These are phyloP conservation scores for Cryptococcus jaspeensis DNA, from an alignment of 1,284 basidiomycete genomes.

Conservation along the genomic window DNA sequence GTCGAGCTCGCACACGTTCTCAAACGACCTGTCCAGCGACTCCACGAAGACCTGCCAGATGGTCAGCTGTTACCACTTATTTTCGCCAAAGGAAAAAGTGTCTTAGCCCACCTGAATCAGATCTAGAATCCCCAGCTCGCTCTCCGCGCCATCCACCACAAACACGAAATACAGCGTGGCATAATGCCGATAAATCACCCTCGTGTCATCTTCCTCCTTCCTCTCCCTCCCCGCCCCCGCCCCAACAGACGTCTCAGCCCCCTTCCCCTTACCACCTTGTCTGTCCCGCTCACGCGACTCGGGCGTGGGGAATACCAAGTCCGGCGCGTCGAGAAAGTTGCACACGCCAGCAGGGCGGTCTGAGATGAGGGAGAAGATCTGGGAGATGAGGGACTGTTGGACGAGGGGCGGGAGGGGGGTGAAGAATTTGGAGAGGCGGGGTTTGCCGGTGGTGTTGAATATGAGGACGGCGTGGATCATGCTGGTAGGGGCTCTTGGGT, in stretches of 20 bases:
- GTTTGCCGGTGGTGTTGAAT: conserved; percentile 66
- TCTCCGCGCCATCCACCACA: conserved; percentile 91
- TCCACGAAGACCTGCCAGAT: conserved; percentile 84
- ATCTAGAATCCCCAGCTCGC: conserved; percentile 92
- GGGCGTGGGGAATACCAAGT: conserved; percentile 57
- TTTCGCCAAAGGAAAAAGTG: neutral
- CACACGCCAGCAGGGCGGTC: conserved; percentile 74
- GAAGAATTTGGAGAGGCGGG: conserved; percentile 95
- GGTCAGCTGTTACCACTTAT: conserved; percentile 1
- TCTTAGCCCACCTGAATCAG: conserved; percentile 77
- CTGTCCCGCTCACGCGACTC: conserved; percentile 6
- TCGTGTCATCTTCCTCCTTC: conserved; percentile 48
- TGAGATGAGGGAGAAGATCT: conserved; percentile 80
- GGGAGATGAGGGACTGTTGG: conserved; percentile 65
- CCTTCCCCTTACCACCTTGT: conserved; percentile 22
- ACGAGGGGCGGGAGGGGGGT: conserved; percentile 73
- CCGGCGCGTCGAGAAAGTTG: conserved; percentile 89
- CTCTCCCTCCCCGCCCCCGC: conserved; percentile 12
- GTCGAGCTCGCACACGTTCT: conserved; percentile 98
- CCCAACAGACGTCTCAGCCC: conserved; percentile 10
- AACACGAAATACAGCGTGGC: conserved; percentile 98
- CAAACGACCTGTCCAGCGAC: conserved; percentile 89
- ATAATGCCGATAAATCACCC: conserved; percentile 63
- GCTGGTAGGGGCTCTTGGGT: neutral
- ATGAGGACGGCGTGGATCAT: conserved; percentile 90